Conservation (phyloP, 2,329 filamentous ascomycete genomes). For the Colletotrichum noveboracense region DNA sequence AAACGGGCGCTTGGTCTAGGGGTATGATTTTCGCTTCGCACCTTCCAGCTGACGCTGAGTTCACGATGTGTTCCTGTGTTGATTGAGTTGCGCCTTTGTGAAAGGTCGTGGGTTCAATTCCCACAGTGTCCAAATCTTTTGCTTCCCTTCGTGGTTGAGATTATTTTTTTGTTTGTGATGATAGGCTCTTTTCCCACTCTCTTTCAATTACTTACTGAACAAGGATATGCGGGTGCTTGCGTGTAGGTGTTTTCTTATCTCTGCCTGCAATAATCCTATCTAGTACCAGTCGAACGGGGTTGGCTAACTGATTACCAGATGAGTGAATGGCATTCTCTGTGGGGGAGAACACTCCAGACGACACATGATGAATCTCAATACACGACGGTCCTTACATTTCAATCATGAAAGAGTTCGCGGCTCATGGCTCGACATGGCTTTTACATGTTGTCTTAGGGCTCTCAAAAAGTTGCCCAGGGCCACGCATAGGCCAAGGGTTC, state of each 20-base stretch:
- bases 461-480: background rate
- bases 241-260: background rate
- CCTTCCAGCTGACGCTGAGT: rapidly evolving
- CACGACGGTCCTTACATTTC: no score
- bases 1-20: slow-evolving; percentile 12
- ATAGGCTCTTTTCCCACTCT: background rate
- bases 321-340: background rate
- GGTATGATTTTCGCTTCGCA: slow-evolving; percentile 19
- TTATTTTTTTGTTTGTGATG: background rate
- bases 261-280: no score
- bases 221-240: background rate
- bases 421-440: background rate
- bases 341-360: background rate
- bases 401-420: no score
- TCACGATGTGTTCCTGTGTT: background rate
- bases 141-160: background rate
- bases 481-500: background rate
- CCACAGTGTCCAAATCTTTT: background rate
- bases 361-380: background rate
- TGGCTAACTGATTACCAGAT: background rate
- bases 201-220: background rate
- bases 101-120: slow-evolving; percentile 14
- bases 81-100: background rate
- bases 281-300: no score
- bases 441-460: background rate